Evolutionary conservation across 164 flowering plant species (phyloP), one percentile per base, ranked within the genome.

Genomic region (Chloranthus sessilifolius): DNA sequence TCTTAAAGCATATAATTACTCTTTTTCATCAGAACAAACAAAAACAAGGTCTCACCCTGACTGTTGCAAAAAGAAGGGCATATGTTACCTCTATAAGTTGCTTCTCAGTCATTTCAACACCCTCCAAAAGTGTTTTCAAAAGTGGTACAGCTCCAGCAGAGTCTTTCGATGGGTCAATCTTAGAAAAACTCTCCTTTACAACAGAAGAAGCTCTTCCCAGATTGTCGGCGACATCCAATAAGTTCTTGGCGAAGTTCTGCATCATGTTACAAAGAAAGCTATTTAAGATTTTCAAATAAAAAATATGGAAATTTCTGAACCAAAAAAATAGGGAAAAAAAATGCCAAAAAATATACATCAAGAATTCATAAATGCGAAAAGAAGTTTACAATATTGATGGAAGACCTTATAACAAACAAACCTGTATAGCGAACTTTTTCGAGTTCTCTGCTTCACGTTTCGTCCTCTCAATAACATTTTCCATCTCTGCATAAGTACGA

Each of bases 21-120:
- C n/a, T n/a, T n/a, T n/a, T n/a, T n/a, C n/a, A n/a, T n/a, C n/a
- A n/a, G n/a, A n/a, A n/a, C n/a, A n/a, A n/a, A n/a, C n/a, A n/a
- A n/a, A n/a, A n/a, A n/a, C n/a, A n/a, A n/a, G n/a, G n/a, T n/a
- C n/a, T n/a, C n/a, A n/a, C n/a, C n/a, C n/a, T n/a, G n/a, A n/a
- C n/a, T n/a, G n/a, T n/a, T n/a, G n/a, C n/a, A n/a, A n/a, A n/a
- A n/a, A n/a, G n/a, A n/a, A n/a, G n/a, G n/a, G n/a, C n/a, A n/a
- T n/a, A n/a, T n/a, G 17, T 41, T 72, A 92, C 98, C 87, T 84
- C 95, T 15, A 43, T 46, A 37, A 92, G 85, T 61, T 88, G 96
- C 61, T 88, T 88, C 25, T 86, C 97, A 5, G 99, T 92, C 96
- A 92, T 92, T 52, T 82, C 96, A 64, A 88, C 97, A 56, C 96